Evolutionary conservation across 2,329 filamentous ascomycete genomes (phyloP), one percentile per base, ranked within the genome.

Genomic region (Botrytis byssoidea): DNA sequence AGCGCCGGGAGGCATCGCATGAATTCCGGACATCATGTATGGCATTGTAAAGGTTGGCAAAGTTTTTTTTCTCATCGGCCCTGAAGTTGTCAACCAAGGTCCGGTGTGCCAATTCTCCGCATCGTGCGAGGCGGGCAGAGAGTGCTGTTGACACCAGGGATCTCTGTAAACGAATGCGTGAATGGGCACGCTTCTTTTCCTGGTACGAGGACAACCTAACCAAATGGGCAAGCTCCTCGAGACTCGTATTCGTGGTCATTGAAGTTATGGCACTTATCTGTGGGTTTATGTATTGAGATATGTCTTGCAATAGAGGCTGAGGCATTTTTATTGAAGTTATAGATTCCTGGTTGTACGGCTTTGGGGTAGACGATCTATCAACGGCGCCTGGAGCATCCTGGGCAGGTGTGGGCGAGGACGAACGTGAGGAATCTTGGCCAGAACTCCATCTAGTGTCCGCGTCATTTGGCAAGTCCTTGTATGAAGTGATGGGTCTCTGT

Each of bases 181-280:
- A 92, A 80, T 91, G 91, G 77, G 88, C 86, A 83, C 92, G 89
- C 85, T 93, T 92, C 85, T 92, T 91, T 85, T 93, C 91, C 83
- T 95, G 93, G 81, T 94, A 94, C 79, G 91, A 92, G 81, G 92
- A 92, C 75, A 94, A 85, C 75, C 92, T 90, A 77, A 94, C 91
- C 78, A 95, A 83, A 82, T 94, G 92, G 70, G 92, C 92, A 77
- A 95, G 88, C 82, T 95, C 92, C 79, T 93, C 90, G 75, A 95
- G 85, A 22, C 90, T 92, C 64, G 91, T 93, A 74, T 89, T 88
- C 64, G 91, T 89, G 70, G 86, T 86, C 75, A 91, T 88, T 55
- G 87, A 86, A 67, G 87, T 82, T 66, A 84, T 78, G 70, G 75
- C 75, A 70, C 74, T 85, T 72, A 91, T 82, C 77, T 88, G 86